These are phyloP conservation scores for Pleodorina starrii DNA, from an alignment of 139 green algal genomes.

Conservation along the genomic window DNA sequence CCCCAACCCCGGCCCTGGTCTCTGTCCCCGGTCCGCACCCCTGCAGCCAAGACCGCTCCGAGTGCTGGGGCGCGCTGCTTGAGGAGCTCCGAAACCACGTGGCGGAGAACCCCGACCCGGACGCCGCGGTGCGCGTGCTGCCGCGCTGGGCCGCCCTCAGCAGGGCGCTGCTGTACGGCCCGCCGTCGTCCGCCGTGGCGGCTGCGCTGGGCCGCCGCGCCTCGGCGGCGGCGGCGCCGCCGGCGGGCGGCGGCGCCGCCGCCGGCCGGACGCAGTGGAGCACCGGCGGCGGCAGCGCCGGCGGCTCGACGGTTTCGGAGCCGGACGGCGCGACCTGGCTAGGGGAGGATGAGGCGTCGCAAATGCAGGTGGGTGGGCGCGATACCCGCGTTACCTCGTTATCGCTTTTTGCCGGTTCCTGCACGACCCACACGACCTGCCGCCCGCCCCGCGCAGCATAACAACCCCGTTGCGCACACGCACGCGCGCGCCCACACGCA, in stretches of 20 bases:
- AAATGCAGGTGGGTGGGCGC: conserved; percentile 19
- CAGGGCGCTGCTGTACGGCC: conserved; percentile 5
- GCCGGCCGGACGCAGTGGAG: background rate
- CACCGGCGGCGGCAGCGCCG: background rate
- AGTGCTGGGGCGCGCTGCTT: conserved; percentile 39
- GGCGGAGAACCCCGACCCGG: conserved; percentile 1
- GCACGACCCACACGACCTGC: no score
- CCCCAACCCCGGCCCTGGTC: no score
- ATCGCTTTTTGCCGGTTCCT: no score
- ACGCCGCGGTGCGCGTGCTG: conserved; percentile 6
- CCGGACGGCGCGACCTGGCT: background rate
- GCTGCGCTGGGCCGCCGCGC: no score
- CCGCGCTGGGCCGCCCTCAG: background rate
- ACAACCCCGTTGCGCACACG: no score
- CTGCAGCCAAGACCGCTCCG: conserved; percentile 28
- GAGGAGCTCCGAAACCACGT: conserved; percentile 27
- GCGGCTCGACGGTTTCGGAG: no score
- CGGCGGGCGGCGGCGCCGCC: background rate
- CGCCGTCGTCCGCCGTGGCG: background rate
- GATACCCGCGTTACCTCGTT: no score
- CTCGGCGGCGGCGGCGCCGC: background rate
- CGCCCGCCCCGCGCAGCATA: no score
- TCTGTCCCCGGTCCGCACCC: no score
- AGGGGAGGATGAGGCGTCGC: conserved; percentile 26
- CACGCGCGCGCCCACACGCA: background rate